Conservation (phyloP, 2,329 filamentous ascomycete genomes). For the Claviceps cyperi region DNA sequence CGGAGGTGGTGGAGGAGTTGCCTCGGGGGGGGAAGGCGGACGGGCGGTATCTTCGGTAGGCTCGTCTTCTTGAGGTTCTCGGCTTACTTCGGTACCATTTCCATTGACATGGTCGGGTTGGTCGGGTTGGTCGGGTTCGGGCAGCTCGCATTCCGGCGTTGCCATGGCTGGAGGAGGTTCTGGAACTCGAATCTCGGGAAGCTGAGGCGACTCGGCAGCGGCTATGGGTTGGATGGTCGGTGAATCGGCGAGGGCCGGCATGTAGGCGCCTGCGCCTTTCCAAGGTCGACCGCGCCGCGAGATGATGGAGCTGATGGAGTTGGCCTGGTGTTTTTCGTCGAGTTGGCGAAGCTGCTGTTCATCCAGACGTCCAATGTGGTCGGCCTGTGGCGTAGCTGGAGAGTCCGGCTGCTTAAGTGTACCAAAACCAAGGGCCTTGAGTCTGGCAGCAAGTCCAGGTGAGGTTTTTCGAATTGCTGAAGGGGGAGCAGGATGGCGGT, state of each 20-base stretch:
- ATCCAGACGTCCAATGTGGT: constrained; percentile 51
- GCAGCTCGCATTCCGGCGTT: constrained; percentile 59
- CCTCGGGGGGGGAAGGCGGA: constrained; percentile 22
- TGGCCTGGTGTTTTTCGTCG: constrained; percentile 46
- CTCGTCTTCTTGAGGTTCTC: constrained; percentile 40
- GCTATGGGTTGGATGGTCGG: constrained; percentile 10
- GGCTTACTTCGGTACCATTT: constrained; percentile 50
- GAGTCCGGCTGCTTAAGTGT: constrained; percentile 22
- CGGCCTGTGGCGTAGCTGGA: constrained; percentile 16
- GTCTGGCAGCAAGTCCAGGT: constrained; percentile 48
- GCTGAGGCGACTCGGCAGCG: constrained; percentile 19
- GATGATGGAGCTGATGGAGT: constrained; percentile 34
- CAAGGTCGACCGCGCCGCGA: constrained; percentile 56
- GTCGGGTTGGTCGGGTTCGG: constrained; percentile 64
- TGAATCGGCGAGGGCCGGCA: constrained; percentile 15
- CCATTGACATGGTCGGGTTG: constrained; percentile 57
- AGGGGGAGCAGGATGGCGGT: constrained; percentile 12
- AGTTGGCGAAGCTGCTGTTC: constrained; percentile 56
- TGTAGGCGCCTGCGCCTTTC: constrained; percentile 44
- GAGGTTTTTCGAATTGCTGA: constrained; percentile 40
- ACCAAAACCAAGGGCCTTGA: constrained; percentile 50
- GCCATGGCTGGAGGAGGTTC: constrained; percentile 48
- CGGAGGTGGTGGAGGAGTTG: constrained; percentile 13
- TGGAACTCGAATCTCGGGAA: constrained; percentile 37
- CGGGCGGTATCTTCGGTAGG: constrained; percentile 38